A percentile compares a stretch with the other conserved stretches of the same genome.
phyloP scores from a whole-genome alignment of 139 green algal genomes.

The Tetraselmis striata region DNA sequence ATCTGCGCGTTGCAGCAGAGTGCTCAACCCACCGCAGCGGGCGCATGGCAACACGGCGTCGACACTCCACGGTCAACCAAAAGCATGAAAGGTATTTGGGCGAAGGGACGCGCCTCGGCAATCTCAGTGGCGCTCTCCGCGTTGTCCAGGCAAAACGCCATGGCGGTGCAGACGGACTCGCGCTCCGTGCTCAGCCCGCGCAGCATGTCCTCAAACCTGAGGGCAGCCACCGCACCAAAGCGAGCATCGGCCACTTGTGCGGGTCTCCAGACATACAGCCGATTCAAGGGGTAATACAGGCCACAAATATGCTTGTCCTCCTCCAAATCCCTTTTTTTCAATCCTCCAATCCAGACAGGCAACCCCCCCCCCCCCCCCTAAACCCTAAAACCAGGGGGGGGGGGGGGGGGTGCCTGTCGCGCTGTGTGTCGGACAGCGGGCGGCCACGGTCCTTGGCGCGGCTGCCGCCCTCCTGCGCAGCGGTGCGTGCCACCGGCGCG shows the following conservation, averaged over 20 bases:
- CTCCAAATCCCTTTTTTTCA: too few species aligned
- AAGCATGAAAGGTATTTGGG: conserved; percentile 3
- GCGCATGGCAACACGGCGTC: too few species aligned
- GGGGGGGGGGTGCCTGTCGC: conserved; percentile 36
- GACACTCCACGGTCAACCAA: not conserved
- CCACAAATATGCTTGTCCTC: too few species aligned
- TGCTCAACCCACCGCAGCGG: too few species aligned
- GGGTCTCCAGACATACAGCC: too few species aligned
- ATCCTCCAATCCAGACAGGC: too few species aligned
- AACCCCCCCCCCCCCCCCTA: too few species aligned
- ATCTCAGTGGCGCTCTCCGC: conserved; percentile 72
- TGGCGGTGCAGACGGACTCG: conserved; percentile 61
- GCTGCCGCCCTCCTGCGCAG: conserved; percentile 34
- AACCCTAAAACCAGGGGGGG: too few species aligned
- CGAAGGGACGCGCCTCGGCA: conserved; percentile 6
- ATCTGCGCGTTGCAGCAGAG: conserved; percentile 43
- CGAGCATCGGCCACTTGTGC: too few species aligned
- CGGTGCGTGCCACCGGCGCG: conserved; percentile 25
- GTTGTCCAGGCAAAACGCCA: conserved; percentile 89
- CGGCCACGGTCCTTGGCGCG: conserved; percentile 23
- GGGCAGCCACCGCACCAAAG: too few species aligned
- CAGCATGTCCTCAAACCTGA: conserved; percentile 84
- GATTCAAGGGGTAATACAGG: too few species aligned
- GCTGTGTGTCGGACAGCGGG: conserved; percentile 53
- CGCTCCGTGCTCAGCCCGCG: conserved; percentile 63